Evolutionary conservation across 2,329 filamentous ascomycete species (phyloP).

Genomic region (Beauveria caledonica): DNA sequence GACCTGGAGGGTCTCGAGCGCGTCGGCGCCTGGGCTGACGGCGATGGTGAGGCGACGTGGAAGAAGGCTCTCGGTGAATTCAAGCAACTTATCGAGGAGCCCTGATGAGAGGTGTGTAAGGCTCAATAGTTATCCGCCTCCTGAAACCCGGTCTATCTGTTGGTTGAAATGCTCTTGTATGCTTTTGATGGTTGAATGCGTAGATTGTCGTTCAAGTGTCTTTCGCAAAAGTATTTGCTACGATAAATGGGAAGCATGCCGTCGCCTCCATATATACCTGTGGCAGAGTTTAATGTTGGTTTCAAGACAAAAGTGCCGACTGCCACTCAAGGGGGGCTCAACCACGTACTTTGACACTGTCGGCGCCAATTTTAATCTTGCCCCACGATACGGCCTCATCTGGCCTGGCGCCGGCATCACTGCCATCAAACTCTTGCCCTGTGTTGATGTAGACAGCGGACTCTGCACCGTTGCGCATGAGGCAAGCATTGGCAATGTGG

Average conservation of each 20-base stretch:
- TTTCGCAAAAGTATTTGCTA: slow-evolving; percentile 59
- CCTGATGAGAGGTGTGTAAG: not conserved
- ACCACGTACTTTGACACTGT: slow-evolving; percentile 71
- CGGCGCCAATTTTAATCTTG: slow-evolving; percentile 85
- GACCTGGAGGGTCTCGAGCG: slow-evolving; percentile 37
- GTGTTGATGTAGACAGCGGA: slow-evolving; percentile 98
- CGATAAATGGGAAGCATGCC: slow-evolving; percentile 57
- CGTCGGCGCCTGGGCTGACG: slow-evolving; percentile 34
- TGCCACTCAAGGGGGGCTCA: not conserved
- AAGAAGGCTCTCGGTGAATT: slow-evolving; percentile 37
- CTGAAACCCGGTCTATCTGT: not conserved
- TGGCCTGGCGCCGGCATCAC: slow-evolving; percentile 86
- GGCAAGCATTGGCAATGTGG: slow-evolving; percentile 92
- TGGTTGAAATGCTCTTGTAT: not conserved
- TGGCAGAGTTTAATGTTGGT: not conserved
- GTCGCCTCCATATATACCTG: slow-evolving; percentile 59
- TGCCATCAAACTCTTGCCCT: slow-evolving; percentile 93
- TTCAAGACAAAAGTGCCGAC: not conserved
- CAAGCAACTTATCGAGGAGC: slow-evolving; percentile 27
- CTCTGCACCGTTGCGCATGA: slow-evolving; percentile 97
- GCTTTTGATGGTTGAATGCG: not conserved
- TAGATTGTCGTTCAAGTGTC: slow-evolving; percentile 24
- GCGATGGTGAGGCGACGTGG: slow-evolving; percentile 41
- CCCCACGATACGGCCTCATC: slow-evolving; percentile 98
- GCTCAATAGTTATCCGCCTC: not conserved